Conservation (phyloP, 1,284 basidiomycete species). For the Rhodotorula sp. region DNA sequence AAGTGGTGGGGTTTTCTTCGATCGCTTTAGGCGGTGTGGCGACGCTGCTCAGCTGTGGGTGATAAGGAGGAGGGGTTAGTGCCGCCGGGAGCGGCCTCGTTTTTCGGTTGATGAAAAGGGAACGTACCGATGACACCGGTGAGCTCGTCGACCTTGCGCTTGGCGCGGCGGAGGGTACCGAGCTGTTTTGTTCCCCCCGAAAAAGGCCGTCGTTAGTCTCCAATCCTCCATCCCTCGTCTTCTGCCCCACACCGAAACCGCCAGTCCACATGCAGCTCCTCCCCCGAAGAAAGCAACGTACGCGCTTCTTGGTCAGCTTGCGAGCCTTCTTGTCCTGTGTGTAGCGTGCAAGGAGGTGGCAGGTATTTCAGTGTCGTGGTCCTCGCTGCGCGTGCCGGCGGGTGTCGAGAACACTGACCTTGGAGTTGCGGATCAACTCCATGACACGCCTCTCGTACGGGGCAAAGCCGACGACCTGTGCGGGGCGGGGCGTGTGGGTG, state of each 20-base stretch:
- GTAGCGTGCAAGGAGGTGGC: too few species aligned
- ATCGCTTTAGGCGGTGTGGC: constrained; percentile 32
- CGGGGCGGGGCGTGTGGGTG: background rate
- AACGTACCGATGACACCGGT: constrained; percentile 65
- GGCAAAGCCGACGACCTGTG: constrained; percentile 77
- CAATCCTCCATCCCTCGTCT: background rate
- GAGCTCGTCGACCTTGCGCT: constrained; percentile 93
- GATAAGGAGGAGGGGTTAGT: background rate
- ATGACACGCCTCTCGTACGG: constrained; percentile 98
- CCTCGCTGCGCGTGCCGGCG: too few species aligned
- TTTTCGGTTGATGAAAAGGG: too few species aligned
- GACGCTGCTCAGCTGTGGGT: constrained; percentile 34
- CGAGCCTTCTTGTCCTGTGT: constrained; percentile 91
- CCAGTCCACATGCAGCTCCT: too few species aligned
- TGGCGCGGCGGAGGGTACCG: constrained; percentile 91
- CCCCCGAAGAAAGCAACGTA: constrained; percentile 48
- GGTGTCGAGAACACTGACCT: constrained; percentile 59
- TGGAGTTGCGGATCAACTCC: constrained; percentile 98
- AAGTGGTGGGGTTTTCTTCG: too few species aligned
- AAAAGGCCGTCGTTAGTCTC: background rate
- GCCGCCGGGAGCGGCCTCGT: background rate
- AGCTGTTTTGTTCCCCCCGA: constrained; percentile 59
- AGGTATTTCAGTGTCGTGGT: background rate
- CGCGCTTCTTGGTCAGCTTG: constrained; percentile 97
- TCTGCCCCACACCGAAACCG: background rate